Base-by-base conservation (phyloP, 2,329 filamentous ascomycete species). In the Fusarium ramigenum region DNA sequence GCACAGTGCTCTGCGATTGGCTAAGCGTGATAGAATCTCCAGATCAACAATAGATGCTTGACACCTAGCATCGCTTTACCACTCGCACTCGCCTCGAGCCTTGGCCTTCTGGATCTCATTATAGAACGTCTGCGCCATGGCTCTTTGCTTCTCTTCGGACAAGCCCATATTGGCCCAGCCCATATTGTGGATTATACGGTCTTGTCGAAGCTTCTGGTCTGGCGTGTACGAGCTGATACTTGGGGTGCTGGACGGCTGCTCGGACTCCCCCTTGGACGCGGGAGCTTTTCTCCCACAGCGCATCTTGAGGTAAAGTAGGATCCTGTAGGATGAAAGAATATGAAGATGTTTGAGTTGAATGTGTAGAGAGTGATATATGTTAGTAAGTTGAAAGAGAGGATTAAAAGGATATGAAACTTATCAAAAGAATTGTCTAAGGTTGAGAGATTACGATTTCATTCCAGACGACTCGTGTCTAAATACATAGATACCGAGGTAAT, bases 271-370 rank as follows among this genome's bases (percentile, higher is more conserved):
- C 16, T 36, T 43, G n/a, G 40, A 23, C 2, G 4, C 14, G 21
- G 5, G 8, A 23, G 7, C 11, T 9, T 15, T 28, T 18, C 30
- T 18, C 2, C 21, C 18, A 21, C 9, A 11, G 12, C 32, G 19
- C 32, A 52, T 36, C 5, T 19, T 25, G 21, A 37, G 1, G 0
- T 4, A 7, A n/a, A 11, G 9, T 32, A 49, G 14, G 11, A 34
- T 10, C 9, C 7, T 28, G 3, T 5, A 15, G 3, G 1, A 9
- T 9, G 18, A 8, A 2, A 9, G 9, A 11, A 0, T 8, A 9
- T 11, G 23, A 21, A 16, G 5, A 25, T 2, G 12, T 12, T 2
- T 2, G 21, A 14, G 47, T 14, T 4, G 15, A 23, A 18, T 2
- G 0, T 19, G 1, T 8, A 21, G 8, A 23, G 16, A 50, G 10